These are phyloP conservation scores for Crithidia mellificae DNA, from an alignment of 208 protist genomes.

Conservation along the genomic window DNA sequence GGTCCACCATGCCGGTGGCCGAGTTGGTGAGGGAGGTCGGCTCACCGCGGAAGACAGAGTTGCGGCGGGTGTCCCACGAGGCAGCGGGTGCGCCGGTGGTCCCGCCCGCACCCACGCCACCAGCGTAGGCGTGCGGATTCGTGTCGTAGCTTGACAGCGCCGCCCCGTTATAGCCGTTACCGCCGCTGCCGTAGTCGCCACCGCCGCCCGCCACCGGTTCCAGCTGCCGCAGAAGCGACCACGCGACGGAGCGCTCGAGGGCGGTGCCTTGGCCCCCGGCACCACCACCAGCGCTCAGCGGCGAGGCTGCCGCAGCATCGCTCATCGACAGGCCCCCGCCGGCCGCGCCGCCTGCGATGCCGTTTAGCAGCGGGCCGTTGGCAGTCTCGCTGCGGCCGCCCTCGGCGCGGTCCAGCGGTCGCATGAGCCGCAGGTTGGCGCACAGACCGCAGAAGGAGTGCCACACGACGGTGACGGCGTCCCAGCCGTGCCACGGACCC, in stretches of 20 bases:
- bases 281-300: neutral
- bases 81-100: neutral
- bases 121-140: neutral
- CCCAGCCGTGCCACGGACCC: slow-evolving; percentile 46
- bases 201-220: neutral
- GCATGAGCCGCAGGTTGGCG: slow-evolving; percentile 41
- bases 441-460: slow-evolving; percentile 47
- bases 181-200: slow-evolving; percentile 10
- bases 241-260: slow-evolving; percentile 12
- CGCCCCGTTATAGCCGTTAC: neutral
- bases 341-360: neutral
- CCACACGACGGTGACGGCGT: slow-evolving; percentile 37
- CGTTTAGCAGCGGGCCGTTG: neutral
- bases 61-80: neutral
- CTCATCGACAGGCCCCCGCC: neutral
- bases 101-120: neutral
- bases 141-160: slow-evolving; percentile 4
- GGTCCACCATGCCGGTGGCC: slow-evolving; percentile 1
- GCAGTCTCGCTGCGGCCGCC: slow-evolving; percentile 30
- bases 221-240: slow-evolving; percentile 27
- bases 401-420: slow-evolving; percentile 35
- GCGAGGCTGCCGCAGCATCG: neutral
- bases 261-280: slow-evolving; percentile 1
- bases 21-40: slow-evolving; percentile 15
- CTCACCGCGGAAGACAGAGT: slow-evolving; percentile 21